These are phyloP conservation scores for Colletotrichum eremochloae DNA, from an alignment of 2,329 filamentous ascomycete species.

Conservation along the genomic window DNA sequence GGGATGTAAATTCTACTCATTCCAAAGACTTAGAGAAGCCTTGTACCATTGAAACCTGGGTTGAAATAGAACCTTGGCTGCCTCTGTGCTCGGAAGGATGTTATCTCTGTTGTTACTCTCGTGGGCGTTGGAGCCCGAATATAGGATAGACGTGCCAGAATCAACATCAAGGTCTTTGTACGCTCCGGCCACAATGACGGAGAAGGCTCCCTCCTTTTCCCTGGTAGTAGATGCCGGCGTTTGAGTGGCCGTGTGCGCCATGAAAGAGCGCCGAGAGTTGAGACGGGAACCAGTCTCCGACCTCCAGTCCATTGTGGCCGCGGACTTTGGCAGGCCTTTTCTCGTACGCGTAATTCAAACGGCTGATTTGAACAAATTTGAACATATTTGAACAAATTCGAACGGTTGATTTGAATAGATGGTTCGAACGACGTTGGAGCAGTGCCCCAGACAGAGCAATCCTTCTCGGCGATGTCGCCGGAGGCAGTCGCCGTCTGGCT, in stretches of 20 bases:
- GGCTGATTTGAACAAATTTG: too few relatives aligned
- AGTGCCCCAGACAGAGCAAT: too few relatives aligned
- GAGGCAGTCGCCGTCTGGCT: too few relatives aligned
- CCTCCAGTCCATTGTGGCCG: constrained; percentile 51
- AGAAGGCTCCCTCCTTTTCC: constrained; percentile 62
- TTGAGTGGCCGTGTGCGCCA: constrained; percentile 64
- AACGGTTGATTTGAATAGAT: too few relatives aligned
- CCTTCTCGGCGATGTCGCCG: too few relatives aligned
- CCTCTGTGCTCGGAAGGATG: neutral
- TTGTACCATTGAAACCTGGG: too few relatives aligned
- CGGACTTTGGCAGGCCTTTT: constrained; percentile 40
- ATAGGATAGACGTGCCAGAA: constrained; percentile 44
- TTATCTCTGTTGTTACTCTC: constrained; percentile 35
- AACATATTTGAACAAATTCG: too few relatives aligned
- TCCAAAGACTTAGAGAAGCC: neutral
- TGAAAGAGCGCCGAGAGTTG: constrained; percentile 64
- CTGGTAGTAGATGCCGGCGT: constrained; percentile 65
- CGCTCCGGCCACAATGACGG: constrained; percentile 63
- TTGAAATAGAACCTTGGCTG: constrained; percentile 31
- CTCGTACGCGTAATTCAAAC: neutral
- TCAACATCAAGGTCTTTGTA: constrained; percentile 49
- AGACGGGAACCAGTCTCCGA: constrained; percentile 66
- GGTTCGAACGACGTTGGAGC: too few relatives aligned
- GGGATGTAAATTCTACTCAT: neutral
- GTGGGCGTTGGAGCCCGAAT: constrained; percentile 47